These are phyloP conservation scores for Didymella sp. DNA, from an alignment of 2,329 filamentous ascomycete genomes.

Conservation along the genomic window DNA sequence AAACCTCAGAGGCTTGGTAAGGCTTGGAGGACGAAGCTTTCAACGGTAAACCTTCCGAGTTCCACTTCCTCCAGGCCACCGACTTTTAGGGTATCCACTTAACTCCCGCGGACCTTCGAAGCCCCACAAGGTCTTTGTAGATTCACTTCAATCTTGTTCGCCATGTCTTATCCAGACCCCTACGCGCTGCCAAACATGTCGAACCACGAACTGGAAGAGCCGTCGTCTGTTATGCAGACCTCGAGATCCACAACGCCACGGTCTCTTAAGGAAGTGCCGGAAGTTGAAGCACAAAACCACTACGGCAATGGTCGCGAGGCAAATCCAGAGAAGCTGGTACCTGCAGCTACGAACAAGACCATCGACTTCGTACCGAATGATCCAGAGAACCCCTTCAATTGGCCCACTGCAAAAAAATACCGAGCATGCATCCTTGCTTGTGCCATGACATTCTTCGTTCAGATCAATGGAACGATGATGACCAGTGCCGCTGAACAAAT, in stretches of 20 bases:
- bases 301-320: background rate
- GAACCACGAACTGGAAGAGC: background rate
- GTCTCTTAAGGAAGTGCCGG: slow-evolving; percentile 7
- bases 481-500: slow-evolving; percentile 46
- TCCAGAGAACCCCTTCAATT: slow-evolving; percentile 51
- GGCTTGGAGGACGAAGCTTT: slow-evolving; percentile 18
- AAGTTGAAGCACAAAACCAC: background rate
- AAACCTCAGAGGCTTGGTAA: slow-evolving; percentile 5
- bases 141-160: background rate
- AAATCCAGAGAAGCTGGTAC: slow-evolving; percentile 2
- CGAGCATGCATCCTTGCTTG: slow-evolving; percentile 52
- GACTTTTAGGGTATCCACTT: slow-evolving; percentile 10
- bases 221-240: background rate
- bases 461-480: slow-evolving; percentile 45
- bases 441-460: slow-evolving; percentile 50
- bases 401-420: slow-evolving; percentile 52
- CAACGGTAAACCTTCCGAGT: slow-evolving; percentile 2
- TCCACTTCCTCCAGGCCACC: slow-evolving; percentile 8
- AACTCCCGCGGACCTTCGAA: slow-evolving; percentile 1
- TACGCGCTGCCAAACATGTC: slow-evolving; percentile 7
- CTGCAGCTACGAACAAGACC: slow-evolving; percentile 8
- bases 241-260: slow-evolving; percentile 7
- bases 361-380: slow-evolving; percentile 34
- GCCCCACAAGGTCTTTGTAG: slow-evolving; percentile 2
- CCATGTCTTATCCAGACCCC: slow-evolving; percentile 1